Evolutionary conservation across 2,329 filamentous ascomycete genomes (phyloP), one percentile per base, ranked within the genome.

Genomic region (Zymoseptoria brevis): DNA sequence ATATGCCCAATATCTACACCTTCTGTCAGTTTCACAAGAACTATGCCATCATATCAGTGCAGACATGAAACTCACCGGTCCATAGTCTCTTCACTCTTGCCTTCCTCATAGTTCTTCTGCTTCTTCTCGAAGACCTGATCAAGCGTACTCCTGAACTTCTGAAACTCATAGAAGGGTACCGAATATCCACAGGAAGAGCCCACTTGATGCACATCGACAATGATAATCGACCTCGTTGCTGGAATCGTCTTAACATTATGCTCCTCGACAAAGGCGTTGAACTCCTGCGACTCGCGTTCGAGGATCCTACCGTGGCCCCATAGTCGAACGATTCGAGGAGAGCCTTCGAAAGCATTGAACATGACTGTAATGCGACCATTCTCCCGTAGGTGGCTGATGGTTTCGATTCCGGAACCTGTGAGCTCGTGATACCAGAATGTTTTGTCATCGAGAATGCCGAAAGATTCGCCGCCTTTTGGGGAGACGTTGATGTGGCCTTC

Each of bases 391-490:
- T 79, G 76, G 0, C 72, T 69, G 29, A 75, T 74, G 0, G 76
- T 79, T 62, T 79, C 76, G n/a, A 74, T 68, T 7, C 76, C 76
- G 13, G 68, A 72, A 11, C 76, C 76, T 1, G 71, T 73, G 0
- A 78, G 68, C 56, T 79, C 76, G 64, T 77, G 70, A 61, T 77
- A 79, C 75, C 75, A 78, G 66, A 78, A 79, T 0, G 71, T 70
- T 4, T 67, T 70, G 6, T 73, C 65, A 30, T 73, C 70, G 3
- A 75, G 52, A 22, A 79, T 69, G 26, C 76, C 76, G 58, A 77
- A 77, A 60, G 74, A 75, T 29, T 71, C 55, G 5, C 76, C 75
- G 57, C 76, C 76, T 64, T 79, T 79, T 1, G 76, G 76, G 0
- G 75, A 77, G 62, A 78, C 71, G 61, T 79, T 79, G 63, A 79